Conservation (phyloP, 306 rosid genomes). For the Vigna unguiculata region DNA sequence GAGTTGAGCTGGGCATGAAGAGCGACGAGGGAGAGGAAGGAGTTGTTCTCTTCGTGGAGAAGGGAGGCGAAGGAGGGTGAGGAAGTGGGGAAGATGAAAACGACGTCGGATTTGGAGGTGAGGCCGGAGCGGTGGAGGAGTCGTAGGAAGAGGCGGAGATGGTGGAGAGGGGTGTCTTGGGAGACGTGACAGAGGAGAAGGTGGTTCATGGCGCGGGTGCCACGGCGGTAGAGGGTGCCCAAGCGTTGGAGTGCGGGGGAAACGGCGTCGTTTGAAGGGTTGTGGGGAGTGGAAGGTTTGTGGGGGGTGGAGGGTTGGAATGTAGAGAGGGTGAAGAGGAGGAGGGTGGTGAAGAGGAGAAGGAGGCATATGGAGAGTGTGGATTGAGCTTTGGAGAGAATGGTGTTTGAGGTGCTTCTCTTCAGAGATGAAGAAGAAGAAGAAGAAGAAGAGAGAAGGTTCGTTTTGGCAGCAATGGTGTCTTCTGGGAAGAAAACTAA, state of each 20-base stretch:
- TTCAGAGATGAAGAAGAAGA: not conserved
- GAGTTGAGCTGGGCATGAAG: conserved; percentile 39
- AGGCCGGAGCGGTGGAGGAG: conserved; percentile 73
- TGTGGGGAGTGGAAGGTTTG: conserved; percentile 19
- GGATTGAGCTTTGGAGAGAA: conserved; percentile 70
- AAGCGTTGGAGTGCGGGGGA: conserved; percentile 42
- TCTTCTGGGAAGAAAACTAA: conserved; percentile 78
- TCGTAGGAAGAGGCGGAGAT: conserved; percentile 66
- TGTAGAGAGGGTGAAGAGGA: conserved; percentile 87
- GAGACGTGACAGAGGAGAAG: conserved; percentile 71
- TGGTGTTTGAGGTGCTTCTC: not conserved
- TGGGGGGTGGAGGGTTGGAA: conserved; percentile 45
- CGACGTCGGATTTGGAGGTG: conserved; percentile 70
- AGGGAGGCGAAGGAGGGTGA: conserved; percentile 48
- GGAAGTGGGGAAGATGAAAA: conserved; percentile 57
- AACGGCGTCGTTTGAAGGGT: not conserved
- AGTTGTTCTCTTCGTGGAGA: conserved; percentile 61
- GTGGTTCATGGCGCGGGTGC: conserved; percentile 74
- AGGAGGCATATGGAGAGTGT: conserved; percentile 79
- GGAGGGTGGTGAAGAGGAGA: conserved; percentile 71
- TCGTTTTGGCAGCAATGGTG: not conserved
- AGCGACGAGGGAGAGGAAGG: conserved; percentile 55
- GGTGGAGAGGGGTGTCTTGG: conserved; percentile 51
- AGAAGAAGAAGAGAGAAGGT: conserved; percentile 41
- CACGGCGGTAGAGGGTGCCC: conserved; percentile 80